Evolutionary conservation across 2,329 filamentous ascomycete species (phyloP), one percentile per base, ranked within the genome.

Genomic region (Beauveria rudraprayagi): DNA sequence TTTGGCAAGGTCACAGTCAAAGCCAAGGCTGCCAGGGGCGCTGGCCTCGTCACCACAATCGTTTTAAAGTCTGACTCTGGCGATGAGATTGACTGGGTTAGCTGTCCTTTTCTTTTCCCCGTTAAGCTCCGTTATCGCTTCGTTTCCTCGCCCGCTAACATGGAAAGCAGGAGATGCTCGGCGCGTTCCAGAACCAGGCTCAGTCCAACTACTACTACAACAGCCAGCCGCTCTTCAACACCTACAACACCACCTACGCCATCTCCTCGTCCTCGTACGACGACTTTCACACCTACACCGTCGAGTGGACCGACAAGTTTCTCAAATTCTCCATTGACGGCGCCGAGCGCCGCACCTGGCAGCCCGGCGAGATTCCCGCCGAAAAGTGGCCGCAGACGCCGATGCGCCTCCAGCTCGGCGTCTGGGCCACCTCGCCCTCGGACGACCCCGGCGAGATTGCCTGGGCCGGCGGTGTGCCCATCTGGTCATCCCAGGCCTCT

Each of bases 151-250:
- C 6, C 1, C n/a, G 44, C 41, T 59, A 41, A 61, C 24, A 47
- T 58, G 26, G 11, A 14, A 5, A 14, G 3, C 11, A 70, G 69
- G 69, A 70, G 57, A 65, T 71, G 59, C 68, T 71, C 50, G 69
- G 69, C 2, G 69, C 68, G 6, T 68, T 62, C 53, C 64, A 68
- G 56, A 76, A 77, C 22, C 78, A 91, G 67, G 89, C 90, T 3
- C 89, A 93, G 72, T 86, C 83, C 66, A 95, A 95, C 76, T 96
- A 92, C 77, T 89, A 88, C 70, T 84, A 85, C 72, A 87, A 90
- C 76, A 87, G 86, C 61, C 63, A 70, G 70, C 83, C 82, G 47
- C 77, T 84, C 63, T 80, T 76, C 30, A 78, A 78, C 52, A 76
- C 75, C 43, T 81, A 78, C 67, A 78, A 81, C 66, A 76, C 78